Conservation (phyloP, 1,139 yeast species). For the Ogataea hybrid region DNA sequence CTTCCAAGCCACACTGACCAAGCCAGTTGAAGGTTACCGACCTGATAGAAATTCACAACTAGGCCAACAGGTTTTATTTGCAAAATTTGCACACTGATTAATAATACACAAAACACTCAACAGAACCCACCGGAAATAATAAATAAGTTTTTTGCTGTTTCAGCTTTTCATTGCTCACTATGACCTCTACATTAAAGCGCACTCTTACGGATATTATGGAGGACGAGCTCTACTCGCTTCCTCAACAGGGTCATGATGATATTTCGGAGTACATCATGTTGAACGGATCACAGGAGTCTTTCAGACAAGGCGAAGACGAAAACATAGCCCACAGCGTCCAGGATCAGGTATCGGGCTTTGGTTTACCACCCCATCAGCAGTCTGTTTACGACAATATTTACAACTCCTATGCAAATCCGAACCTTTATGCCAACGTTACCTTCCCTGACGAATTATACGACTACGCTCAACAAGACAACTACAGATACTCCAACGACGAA, state of each 20-base stretch:
- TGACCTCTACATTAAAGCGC: constrained; percentile 30
- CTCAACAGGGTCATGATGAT: constrained; percentile 20
- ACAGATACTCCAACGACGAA: constrained; percentile 1
- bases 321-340: constrained; percentile 10
- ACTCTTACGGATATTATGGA: constrained; percentile 30
- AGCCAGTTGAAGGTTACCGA: not conserved
- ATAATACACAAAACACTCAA: constrained; percentile 6
- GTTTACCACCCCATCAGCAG: constrained; percentile 7
- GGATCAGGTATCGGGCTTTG: constrained; percentile 2
- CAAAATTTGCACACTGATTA: constrained; percentile 1
- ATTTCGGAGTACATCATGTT: constrained; percentile 18
- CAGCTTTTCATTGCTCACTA: constrained; percentile 12
- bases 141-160: constrained; percentile 7
- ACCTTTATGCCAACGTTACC: constrained; percentile 23
- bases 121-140: constrained; percentile 7
- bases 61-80: not conserved
- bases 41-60: not conserved
- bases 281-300: constrained; percentile 24
- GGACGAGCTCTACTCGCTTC: constrained; percentile 26
- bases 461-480: constrained; percentile 12
- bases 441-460: constrained; percentile 25
- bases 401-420: constrained; percentile 30
- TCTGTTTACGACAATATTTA: constrained; percentile 22
- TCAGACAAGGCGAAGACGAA: constrained; percentile 15
- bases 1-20: not conserved